phyloP scores from a whole-genome alignment of 306 rosid species.

The Corylus heterophylla region DNA sequence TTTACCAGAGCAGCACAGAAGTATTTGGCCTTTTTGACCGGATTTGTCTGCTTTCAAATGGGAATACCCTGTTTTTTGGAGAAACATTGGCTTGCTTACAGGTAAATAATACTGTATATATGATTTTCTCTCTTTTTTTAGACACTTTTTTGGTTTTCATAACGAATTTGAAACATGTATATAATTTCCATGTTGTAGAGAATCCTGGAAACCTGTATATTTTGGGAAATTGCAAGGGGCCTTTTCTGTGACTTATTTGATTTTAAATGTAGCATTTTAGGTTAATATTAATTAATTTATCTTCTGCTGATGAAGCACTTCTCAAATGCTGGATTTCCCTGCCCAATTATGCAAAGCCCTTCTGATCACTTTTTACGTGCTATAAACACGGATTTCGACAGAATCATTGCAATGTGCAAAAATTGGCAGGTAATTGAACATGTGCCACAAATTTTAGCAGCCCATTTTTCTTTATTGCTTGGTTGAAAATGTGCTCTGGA shows the following conservation, averaged over 20 bases:
- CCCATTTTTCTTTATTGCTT: not conserved
- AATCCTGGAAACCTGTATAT: slow-evolving; percentile 4
- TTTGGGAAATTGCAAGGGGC: slow-evolving; percentile 4
- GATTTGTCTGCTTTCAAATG: slow-evolving; percentile 97
- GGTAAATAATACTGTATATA: slow-evolving; percentile 41
- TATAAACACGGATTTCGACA: slow-evolving; percentile 93
- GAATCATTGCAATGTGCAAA: slow-evolving; percentile 97
- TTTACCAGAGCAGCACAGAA: slow-evolving; percentile 98
- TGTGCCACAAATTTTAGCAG: not conserved
- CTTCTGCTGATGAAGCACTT: slow-evolving; percentile 79
- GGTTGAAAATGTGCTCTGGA: slow-evolving; percentile 14
- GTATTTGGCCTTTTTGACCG: slow-evolving; percentile 98
- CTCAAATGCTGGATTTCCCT: slow-evolving; percentile 99
- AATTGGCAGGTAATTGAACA: slow-evolving; percentile 83
- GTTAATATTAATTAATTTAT: slow-evolving; percentile 28
- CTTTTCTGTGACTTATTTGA: slow-evolving; percentile 8
- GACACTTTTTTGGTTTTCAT: not conserved
- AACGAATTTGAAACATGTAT: not conserved
- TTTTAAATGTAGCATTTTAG: slow-evolving; percentile 24
- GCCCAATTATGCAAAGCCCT: slow-evolving; percentile 99
- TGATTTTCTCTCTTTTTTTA: not conserved
- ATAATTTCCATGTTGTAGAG: slow-evolving; percentile 11
- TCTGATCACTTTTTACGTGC: slow-evolving; percentile 98
- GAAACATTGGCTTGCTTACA: slow-evolving; percentile 98
- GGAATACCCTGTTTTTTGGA: slow-evolving; percentile 94